Conservation (phyloP, 306 rosid species). For the Astragalus glycyphyllos region DNA sequence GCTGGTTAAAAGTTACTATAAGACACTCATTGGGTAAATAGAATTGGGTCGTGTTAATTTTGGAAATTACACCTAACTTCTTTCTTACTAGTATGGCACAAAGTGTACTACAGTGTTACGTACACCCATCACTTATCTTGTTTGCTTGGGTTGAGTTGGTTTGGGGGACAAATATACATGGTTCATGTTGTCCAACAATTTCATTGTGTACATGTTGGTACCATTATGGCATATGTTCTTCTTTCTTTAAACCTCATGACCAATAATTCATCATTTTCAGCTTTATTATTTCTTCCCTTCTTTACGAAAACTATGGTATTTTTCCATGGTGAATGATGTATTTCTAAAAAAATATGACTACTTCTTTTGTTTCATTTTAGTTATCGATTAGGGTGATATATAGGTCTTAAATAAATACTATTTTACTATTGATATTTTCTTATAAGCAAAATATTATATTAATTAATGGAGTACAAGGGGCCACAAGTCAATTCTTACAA, state of each 20-base stretch:
- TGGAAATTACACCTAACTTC: conserved; percentile 33
- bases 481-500: too few species aligned
- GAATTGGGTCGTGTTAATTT: background rate
- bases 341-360: too few species aligned
- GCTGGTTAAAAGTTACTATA: conserved; percentile 10
- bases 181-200: conserved; percentile 5
- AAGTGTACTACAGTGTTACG: conserved; percentile 19
- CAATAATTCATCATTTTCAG: conserved; percentile 30
- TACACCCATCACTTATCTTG: conserved; percentile 24
- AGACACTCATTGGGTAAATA: conserved; percentile 9
- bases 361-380: too few species aligned
- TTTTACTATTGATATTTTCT: too few species aligned
- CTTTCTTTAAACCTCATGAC: conserved; percentile 29
- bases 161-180: conserved; percentile 39
- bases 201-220: background rate
- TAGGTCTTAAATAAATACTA: too few species aligned
- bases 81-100: conserved; percentile 5
- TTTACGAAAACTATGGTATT: too few species aligned
- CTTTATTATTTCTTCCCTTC: background rate
- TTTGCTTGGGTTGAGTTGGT: conserved; percentile 26
- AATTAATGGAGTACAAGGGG: too few species aligned
- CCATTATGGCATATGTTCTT: background rate
- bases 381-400: too few species aligned
- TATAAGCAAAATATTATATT: too few species aligned
- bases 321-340: too few species aligned